Percentiles rank a stretch among this genome's conserved stretches.
phyloP scores from a whole-genome alignment of 164 flowering plant species.

The Malania oleifera region DNA sequence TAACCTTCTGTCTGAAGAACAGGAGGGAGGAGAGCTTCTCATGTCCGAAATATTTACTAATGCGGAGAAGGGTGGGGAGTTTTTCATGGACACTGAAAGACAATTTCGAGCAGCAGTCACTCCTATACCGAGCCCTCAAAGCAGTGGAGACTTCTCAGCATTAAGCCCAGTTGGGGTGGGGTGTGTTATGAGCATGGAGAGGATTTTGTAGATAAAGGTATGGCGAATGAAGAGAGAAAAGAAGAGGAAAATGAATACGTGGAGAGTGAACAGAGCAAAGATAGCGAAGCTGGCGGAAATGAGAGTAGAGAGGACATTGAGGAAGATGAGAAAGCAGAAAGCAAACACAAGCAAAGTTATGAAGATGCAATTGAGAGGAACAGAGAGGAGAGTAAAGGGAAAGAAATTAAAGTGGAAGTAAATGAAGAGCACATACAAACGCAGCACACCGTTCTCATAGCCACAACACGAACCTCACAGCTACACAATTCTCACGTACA shows the following conservation, averaged over 20 bases:
- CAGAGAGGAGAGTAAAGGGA: conserved; percentile 6
- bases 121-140: conserved; percentile 74
- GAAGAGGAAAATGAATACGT: conserved; percentile 21
- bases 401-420: conserved; percentile 11
- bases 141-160: conserved; percentile 72
- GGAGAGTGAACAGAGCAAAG: conserved; percentile 7
- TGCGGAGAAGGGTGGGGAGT: conserved; percentile 86
- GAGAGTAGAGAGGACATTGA: conserved; percentile 12
- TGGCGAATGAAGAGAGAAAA: conserved; percentile 11
- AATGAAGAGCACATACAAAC: conserved; percentile 15
- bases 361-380: conserved; percentile 10
- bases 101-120: conserved; percentile 42
- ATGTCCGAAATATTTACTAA: conserved; percentile 63
- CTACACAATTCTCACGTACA: too few relatives aligned
- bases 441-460: too few relatives aligned
- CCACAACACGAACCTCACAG: too few relatives aligned
- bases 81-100: conserved; percentile 65
- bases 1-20: conserved; percentile 58
- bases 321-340: conserved; percentile 12
- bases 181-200: conserved; percentile 66
- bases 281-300: conserved; percentile 10
- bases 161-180: conserved; percentile 51
- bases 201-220: conserved; percentile 1
- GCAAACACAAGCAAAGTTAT: conserved; percentile 8
- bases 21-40: conserved; percentile 53